These are phyloP conservation scores for Dalbergia cultrata DNA, from an alignment of 306 rosid species.

Conservation along the genomic window DNA sequence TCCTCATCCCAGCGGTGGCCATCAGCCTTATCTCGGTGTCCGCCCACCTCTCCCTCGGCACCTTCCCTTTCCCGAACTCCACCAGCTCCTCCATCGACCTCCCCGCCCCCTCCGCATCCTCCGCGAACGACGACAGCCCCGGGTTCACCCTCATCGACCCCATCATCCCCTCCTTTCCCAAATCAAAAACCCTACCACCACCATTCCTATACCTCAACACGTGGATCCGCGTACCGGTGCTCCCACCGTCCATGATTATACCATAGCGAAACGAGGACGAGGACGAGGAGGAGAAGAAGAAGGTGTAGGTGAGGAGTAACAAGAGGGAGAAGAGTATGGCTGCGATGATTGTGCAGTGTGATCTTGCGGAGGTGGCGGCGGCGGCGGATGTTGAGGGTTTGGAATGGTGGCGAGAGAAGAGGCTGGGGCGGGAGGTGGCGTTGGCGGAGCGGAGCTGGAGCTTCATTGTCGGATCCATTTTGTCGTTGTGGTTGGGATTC, in stretches of 20 bases:
- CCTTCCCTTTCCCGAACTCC: conserved; percentile 69
- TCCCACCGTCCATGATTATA: conserved; percentile 88
- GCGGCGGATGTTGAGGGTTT: conserved; percentile 36
- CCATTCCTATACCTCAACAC: conserved; percentile 60
- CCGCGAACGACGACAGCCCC: conserved; percentile 76
- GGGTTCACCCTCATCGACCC: conserved; percentile 76
- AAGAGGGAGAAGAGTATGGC: conserved; percentile 49
- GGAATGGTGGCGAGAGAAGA: conserved; percentile 62
- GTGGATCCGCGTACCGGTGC: conserved; percentile 89
- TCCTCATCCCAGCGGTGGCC: conserved; percentile 96
- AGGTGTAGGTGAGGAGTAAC: conserved; percentile 45
- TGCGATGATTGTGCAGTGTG: conserved; percentile 40
- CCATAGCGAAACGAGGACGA: conserved; percentile 50
- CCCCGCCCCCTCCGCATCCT: conserved; percentile 70
- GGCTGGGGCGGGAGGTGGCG: conserved; percentile 58
- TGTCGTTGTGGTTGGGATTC: conserved; percentile 35
- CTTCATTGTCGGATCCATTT: conserved; percentile 77
- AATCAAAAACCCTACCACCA: conserved; percentile 52
- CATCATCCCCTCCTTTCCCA: conserved; percentile 60
- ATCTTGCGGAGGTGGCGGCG: conserved; percentile 14
- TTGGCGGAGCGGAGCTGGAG: conserved; percentile 65
- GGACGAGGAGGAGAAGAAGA: conserved; percentile 21
- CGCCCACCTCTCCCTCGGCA: conserved; percentile 77
- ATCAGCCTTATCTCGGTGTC: conserved; percentile 83
- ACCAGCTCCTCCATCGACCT: conserved; percentile 66